Base-by-base conservation (phyloP, 805 yeast genomes). In the Pichia cabralensis region DNA sequence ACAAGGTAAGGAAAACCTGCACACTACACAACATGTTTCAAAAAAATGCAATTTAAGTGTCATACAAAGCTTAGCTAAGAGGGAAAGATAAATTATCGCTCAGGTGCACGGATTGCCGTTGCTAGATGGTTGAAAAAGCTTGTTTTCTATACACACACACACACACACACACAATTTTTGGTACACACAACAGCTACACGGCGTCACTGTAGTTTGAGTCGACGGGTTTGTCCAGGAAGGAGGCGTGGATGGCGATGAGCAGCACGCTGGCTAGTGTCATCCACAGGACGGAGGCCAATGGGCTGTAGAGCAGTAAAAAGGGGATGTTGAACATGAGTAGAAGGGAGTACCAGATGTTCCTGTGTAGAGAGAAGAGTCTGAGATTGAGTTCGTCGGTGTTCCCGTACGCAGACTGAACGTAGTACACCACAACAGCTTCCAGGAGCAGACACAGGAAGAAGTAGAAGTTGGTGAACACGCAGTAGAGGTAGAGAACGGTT, bases 151-250 rank as follows among this genome's bases (percentile, higher is more conserved):
- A n/a, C n/a, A n/a, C n/a, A n/a, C n/a, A n/a, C n/a, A n/a, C n/a
- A n/a, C n/a, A n/a, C n/a, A n/a, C n/a, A n/a, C n/a, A n/a, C n/a
- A n/a, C n/a, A n/a, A n/a, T n/a, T n/a, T n/a, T n/a, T n/a, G n/a
- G n/a, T n/a, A n/a, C n/a, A n/a, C n/a, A n/a, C n/a, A n/a, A n/a
- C n/a, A n/a, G n/a, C n/a, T 32, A 65, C 34, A 64, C 70, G 30
- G 48, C 47, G 55, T 85, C 96, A 53, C 86, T 92, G 53, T 89
- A 92, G 14, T 89, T 88, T 25, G 89, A 77, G 62, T 92, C 97
- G 41, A 88, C 78, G 15, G 98, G 98, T 62, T 89, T 92, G 54
- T 92, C 97, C 73, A 92, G 68, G 43, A 89, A 65, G 3, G 88
- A 67, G 30, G 96, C 98, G 58, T 92, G 98, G 3, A 85, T 70